Evolutionary conservation across 768 basidiomycete genomes (phyloP), one percentile per base, ranked within the genome.

Genomic region (Tricholomella constricta): DNA sequence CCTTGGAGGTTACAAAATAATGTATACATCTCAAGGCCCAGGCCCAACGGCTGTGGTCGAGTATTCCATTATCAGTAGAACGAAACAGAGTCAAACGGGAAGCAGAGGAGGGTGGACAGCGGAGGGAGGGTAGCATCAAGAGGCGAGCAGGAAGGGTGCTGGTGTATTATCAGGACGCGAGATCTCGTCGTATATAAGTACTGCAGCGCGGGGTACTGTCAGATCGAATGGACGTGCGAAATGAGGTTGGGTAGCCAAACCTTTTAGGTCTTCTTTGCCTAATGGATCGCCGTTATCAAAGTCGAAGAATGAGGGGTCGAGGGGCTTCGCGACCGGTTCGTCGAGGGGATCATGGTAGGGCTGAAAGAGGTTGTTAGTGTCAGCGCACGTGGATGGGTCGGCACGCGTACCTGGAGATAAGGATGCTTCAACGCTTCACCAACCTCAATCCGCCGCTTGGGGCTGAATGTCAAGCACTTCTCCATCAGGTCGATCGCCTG

Each of bases 321-420:
- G 75, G 1, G 83, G 81, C 57, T 82, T 76, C 1, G 94, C 93
- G 1, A 82, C 80, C 0, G 95, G 94, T 65, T 97, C 94, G 65
- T 98, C 94, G 11, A 84, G 82, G 6, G 88, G 83, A 63, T 96
- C 94, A 57, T 95, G 93, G 61, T 94, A 94, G 0, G 91, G 85
- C 89, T 90, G 56, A 12, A 23, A 14, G 48, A 48, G n/a, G 40
- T 7, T 19, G 31, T 38, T 26, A 32, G 48, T 42, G 20, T 42
- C 40, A n/a, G n/a, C n/a, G n/a, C n/a, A n/a, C n/a, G n/a, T n/a
- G n/a, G n/a, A n/a, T n/a, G n/a, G n/a, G n/a, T n/a, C n/a, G n/a
- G n/a, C n/a, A n/a, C n/a, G 66, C 78, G 29, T 50, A 89, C 91
- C 75, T 84, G 83, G 22, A 96, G 77, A 68, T 97, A 97, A 0